Percentiles rank a stretch among this genome's conserved stretches.
These are phyloP conservation scores for Odontarrhena argentea DNA, from an alignment of 345 rosid genomes.

Conservation along the genomic window DNA sequence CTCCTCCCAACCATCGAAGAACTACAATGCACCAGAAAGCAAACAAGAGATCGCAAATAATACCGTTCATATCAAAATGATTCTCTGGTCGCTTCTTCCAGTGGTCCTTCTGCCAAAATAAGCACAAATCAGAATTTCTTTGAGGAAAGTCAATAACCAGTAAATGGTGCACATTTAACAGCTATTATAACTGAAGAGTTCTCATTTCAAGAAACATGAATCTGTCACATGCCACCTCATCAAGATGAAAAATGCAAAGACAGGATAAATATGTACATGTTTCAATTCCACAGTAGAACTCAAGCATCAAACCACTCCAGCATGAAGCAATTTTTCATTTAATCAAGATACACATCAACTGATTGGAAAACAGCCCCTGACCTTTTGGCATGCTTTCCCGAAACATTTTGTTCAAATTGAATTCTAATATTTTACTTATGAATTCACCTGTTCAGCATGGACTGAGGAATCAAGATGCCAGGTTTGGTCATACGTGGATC, in stretches of 20 bases:
- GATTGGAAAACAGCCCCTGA: slow-evolving; percentile 18
- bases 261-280: neutral
- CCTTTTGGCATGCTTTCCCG: slow-evolving; percentile 6
- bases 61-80: slow-evolving; percentile 78
- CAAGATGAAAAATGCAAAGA: slow-evolving; percentile 21
- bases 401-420: slow-evolving; percentile 13
- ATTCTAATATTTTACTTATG: slow-evolving; percentile 16
- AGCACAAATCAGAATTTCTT: slow-evolving; percentile 28
- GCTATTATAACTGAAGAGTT: slow-evolving; percentile 6
- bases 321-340: slow-evolving; percentile 22
- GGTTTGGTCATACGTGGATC: slow-evolving; percentile 71
- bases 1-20: slow-evolving; percentile 18
- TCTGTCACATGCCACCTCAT: slow-evolving; percentile 24
- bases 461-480: slow-evolving; percentile 73
- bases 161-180: slow-evolving; percentile 12
- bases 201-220: slow-evolving; percentile 21
- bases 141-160: slow-evolving; percentile 15
- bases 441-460: slow-evolving; percentile 74
- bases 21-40: slow-evolving; percentile 27
- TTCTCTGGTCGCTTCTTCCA: slow-evolving; percentile 78
- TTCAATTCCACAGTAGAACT: slow-evolving; percentile 9
- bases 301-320: slow-evolving; percentile 25
- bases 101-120: slow-evolving; percentile 66
- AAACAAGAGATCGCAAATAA: slow-evolving; percentile 51
- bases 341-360: slow-evolving; percentile 16